Evolutionary conservation across 116 monocot genomes (phyloP).

Genomic region (Papilionanthe hybrid): DNA sequence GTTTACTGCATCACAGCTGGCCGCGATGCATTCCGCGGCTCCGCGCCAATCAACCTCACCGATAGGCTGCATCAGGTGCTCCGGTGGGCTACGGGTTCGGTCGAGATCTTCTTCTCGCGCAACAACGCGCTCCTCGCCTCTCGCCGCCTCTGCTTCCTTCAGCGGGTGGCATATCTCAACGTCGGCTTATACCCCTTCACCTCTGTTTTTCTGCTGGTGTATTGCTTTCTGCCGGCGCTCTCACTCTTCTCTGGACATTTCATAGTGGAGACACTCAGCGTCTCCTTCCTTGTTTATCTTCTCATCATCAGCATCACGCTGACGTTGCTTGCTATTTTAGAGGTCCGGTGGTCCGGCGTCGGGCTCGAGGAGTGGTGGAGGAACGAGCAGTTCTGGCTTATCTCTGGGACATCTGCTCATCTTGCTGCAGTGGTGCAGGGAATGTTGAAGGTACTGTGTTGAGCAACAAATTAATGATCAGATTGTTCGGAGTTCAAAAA

Average conservation of each 20-base stretch:
- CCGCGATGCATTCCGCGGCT: constrained; percentile 68
- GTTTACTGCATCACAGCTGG: constrained; percentile 63
- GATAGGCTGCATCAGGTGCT: constrained; percentile 76
- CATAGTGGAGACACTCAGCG: constrained; percentile 57
- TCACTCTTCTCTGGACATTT: constrained; percentile 70
- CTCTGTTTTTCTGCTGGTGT: constrained; percentile 60
- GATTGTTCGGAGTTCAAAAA: too few relatives aligned
- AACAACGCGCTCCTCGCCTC: constrained; percentile 60
- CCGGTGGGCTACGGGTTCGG: constrained; percentile 82
- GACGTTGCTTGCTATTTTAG: constrained; percentile 46
- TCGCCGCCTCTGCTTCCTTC: constrained; percentile 44
- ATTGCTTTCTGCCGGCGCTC: constrained; percentile 75
- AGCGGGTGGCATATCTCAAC: constrained; percentile 74
- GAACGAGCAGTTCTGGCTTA: constrained; percentile 86
- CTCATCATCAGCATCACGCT: constrained; percentile 57
- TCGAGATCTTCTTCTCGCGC: constrained; percentile 75
- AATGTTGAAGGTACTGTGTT: constrained; percentile 25
- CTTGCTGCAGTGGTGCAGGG: constrained; percentile 72
- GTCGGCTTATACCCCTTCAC: constrained; percentile 82
- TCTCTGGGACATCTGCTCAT: constrained; percentile 70
- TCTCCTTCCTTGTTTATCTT: constrained; percentile 63
- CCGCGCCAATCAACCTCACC: constrained; percentile 61
- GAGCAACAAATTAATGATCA: too few relatives aligned
- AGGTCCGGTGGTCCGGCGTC: constrained; percentile 69
- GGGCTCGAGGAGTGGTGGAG: constrained; percentile 84